Evolutionary conservation across 495 filamentous ascomycete species (phyloP).

Genomic region (Chaetomidium leptoderma): DNA sequence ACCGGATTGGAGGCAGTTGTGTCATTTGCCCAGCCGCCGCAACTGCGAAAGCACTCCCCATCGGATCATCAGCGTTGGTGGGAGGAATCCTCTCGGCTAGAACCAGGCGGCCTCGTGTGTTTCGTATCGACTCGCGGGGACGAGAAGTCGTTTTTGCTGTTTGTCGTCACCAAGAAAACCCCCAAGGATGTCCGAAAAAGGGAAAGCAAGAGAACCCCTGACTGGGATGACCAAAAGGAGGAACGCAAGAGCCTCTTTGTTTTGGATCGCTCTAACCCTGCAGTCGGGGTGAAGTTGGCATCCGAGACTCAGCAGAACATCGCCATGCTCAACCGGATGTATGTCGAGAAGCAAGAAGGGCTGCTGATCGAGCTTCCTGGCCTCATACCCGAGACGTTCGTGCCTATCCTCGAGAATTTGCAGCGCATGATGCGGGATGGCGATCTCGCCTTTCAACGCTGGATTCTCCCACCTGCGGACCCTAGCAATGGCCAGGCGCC

Average conservation of each 20-base stretch:
- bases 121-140: slow-evolving; percentile 39
- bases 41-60: slow-evolving; percentile 23
- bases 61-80: slow-evolving; percentile 55
- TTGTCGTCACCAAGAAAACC: slow-evolving; percentile 44
- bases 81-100: slow-evolving; percentile 52
- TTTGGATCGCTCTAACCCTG: slow-evolving; percentile 4
- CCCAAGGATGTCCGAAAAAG: slow-evolving; percentile 6
- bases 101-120: slow-evolving; percentile 54
- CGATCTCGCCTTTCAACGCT: slow-evolving; percentile 19
- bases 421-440: slow-evolving; percentile 27
- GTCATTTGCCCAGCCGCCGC: slow-evolving; percentile 51
- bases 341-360: slow-evolving; percentile 6
- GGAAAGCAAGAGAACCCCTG: slow-evolving; percentile 6
- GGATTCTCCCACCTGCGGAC: slow-evolving; percentile 44
- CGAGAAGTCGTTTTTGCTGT: slow-evolving; percentile 47
- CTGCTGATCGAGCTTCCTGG: slow-evolving; percentile 30
- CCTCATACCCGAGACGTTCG: slow-evolving; percentile 31
- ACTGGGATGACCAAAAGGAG: too few species aligned
- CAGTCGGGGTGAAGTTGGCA: slow-evolving; percentile 3
- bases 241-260: slow-evolving; percentile 12
- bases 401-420: slow-evolving; percentile 33
- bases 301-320: not conserved
- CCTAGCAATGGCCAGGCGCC: not conserved
- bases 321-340: not conserved
- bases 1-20: slow-evolving; percentile 47